Conservation (phyloP, 805 yeast genomes). For the Cyberlindnera suaveolens region DNA sequence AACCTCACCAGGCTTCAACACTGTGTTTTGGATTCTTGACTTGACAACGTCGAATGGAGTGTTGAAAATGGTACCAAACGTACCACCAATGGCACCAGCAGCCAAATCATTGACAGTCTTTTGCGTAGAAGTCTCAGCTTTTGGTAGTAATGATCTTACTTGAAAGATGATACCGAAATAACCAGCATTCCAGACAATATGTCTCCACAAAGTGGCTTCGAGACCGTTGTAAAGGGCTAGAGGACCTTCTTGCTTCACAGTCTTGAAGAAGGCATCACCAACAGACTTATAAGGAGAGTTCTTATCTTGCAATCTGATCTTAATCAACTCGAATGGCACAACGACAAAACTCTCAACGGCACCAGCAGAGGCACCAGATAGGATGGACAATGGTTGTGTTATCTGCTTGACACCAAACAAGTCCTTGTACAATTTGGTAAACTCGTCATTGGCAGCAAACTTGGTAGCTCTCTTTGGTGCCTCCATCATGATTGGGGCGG, state of each 20-base stretch:
- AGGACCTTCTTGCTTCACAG: conserved; percentile 69
- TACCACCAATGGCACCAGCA: conserved; percentile 96
- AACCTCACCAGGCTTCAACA: conserved; percentile 59
- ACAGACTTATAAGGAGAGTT: conserved; percentile 79
- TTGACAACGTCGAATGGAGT: conserved; percentile 98
- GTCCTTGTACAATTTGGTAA: conserved; percentile 77
- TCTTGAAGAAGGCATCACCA: conserved; percentile 70
- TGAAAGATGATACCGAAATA: conserved; percentile 94
- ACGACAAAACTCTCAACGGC: conserved; percentile 95
- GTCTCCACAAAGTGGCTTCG: conserved; percentile 98
- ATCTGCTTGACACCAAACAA: conserved; percentile 61
- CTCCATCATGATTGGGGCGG: conserved; percentile 97
- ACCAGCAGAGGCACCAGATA: conserved; percentile 98
- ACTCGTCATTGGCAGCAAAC: conserved; percentile 96
- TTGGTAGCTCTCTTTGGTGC: conserved; percentile 99
- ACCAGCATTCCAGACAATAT: conserved; percentile 95
- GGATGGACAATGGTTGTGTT: conserved; percentile 78
- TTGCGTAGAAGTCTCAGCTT: conserved; percentile 61
- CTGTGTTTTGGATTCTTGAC: conserved; percentile 84
- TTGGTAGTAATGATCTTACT: conserved; percentile 72
- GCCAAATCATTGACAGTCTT: conserved; percentile 82
- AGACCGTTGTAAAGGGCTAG: conserved; percentile 88
- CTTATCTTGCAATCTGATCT: conserved; percentile 90
- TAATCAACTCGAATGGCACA: conserved; percentile 94
- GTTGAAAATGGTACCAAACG: conserved; percentile 89